Evolutionary conservation across 2,329 filamentous ascomycete species (phyloP).

Genomic region (Phoma herbarum): DNA sequence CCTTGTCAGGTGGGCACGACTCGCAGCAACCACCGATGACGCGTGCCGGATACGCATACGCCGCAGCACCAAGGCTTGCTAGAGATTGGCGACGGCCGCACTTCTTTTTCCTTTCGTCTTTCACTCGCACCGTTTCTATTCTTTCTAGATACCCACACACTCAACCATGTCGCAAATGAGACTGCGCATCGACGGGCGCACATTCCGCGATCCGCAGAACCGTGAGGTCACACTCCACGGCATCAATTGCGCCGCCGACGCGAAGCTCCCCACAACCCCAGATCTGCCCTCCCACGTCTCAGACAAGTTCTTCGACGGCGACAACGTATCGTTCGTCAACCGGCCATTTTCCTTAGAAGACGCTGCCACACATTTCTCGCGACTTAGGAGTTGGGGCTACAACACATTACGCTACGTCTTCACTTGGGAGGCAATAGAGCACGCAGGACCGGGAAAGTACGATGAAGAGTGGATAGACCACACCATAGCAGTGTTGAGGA

Average conservation of each 20-base stretch:
- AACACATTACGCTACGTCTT: conserved; percentile 97
- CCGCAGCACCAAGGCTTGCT: conserved; percentile 10
- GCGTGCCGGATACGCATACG: conserved; percentile 8
- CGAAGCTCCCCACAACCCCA: conserved; percentile 85
- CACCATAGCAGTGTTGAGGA: conserved; percentile 82
- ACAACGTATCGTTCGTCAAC: conserved; percentile 87
- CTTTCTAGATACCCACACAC: neutral
- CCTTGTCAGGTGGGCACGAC: conserved; percentile 8
- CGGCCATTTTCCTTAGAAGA: conserved; percentile 85
- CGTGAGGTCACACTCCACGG: conserved; percentile 89
- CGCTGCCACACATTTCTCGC: conserved; percentile 84
- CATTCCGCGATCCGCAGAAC: conserved; percentile 82
- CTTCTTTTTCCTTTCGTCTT: conserved; percentile 3
- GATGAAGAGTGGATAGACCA: conserved; percentile 94
- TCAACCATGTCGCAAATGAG: conserved; percentile 74
- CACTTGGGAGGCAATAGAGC: conserved; percentile 99
- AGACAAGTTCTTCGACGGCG: conserved; percentile 88
- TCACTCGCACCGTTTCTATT: neutral
- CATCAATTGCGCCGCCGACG: conserved; percentile 91
- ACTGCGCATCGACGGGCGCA: conserved; percentile 83
- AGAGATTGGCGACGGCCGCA: conserved; percentile 9
- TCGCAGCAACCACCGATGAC: conserved; percentile 13
- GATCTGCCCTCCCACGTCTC: conserved; percentile 80
- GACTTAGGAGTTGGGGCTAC: conserved; percentile 88
- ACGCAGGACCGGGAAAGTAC: conserved; percentile 87